Base-by-base conservation (phyloP, 495 filamentous ascomycete genomes). In the Tuber microsphaerosporum region DNA sequence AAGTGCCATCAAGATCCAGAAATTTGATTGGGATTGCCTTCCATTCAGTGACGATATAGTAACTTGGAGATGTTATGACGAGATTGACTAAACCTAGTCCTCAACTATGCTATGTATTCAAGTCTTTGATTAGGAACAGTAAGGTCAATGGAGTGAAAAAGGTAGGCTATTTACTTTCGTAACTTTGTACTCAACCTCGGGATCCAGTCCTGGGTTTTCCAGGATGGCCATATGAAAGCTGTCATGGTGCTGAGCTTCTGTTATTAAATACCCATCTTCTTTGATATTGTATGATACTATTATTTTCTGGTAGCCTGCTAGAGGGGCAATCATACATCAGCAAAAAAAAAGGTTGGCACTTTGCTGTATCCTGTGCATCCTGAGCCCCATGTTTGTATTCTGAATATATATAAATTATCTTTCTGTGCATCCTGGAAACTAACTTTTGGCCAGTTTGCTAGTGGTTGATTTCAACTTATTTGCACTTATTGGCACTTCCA, bases 201-300 rank as follows among this genome's bases (percentile, higher is more conserved):
- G 12, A 22, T 17, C 22, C 41, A 74, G 22, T 8, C 41, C 73
- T 20, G 61, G 61, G 39, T 74, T 74, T 3, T 42, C 68, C 31
- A 74, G 73, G 34, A 74, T 42, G 16, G 26, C n/a, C 2, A 71
- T 71, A 34, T 74, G 61, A 16, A 74, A 74, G 61, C 61, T 74
- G 8, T 70, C 73, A 22, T 22, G 7, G 8, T 74, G 73, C 17
- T 41, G 12, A 19, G 37, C 9, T n/a, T 74, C 73, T 7, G 44
- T 69, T 61, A 61, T 45, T 17, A 22, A 56, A 14, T 71, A 74
- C 16, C 6, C 61, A 17, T n/a, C n/a, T 0, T 19, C 46, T 22
- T 22, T 44, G 61, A 17, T 39, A n/a, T 74, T 41, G 17, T 61
- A 41, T 14, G 6, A 7, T 6, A 14, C 44, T 3, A 70, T 37